These are phyloP conservation scores for Aurifilum marmelostoma DNA, from an alignment of 2,329 filamentous ascomycete species.

Conservation along the genomic window DNA sequence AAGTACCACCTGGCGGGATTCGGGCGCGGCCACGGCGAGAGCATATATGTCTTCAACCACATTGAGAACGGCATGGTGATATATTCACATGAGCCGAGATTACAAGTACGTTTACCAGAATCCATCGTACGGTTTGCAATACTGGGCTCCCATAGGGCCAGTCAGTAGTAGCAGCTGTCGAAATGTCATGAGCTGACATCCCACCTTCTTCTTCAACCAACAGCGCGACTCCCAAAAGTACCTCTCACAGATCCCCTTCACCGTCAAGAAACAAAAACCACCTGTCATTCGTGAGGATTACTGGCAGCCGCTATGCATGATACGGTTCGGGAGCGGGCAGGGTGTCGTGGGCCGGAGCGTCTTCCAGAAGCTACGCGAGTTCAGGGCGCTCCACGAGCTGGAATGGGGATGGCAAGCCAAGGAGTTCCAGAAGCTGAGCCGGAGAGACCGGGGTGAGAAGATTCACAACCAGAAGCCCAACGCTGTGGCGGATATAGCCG, in stretches of 20 bases:
- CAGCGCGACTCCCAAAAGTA: constrained; percentile 26
- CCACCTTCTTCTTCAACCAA: neutral
- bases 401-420: constrained; percentile 55
- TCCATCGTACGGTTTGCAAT: neutral
- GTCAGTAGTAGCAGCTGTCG: neutral
- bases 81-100: constrained; percentile 51
- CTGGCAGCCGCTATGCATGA: constrained; percentile 64
- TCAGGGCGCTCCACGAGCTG: constrained; percentile 64
- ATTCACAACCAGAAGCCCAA: constrained; percentile 66
- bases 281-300: constrained; percentile 68
- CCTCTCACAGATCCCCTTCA: constrained; percentile 54
- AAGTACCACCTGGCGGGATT: constrained; percentile 34
- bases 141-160: neutral
- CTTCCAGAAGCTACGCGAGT: constrained; percentile 67
- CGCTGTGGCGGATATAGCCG: constrained; percentile 65
- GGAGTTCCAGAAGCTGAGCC: constrained; percentile 45
- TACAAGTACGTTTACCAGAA: constrained; percentile 17
- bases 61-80: constrained; percentile 54
- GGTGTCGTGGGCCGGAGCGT: constrained; percentile 60
- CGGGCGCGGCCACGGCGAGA: constrained; percentile 54
- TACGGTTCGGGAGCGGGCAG: constrained; percentile 58
- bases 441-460: constrained; percentile 51
- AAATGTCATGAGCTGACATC: constrained; percentile 6
- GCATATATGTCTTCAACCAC: constrained; percentile 60
- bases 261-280: constrained; percentile 69